phyloP scores from a whole-genome alignment of 768 basidiomycete species.

The Boletus reticuloceps region DNA sequence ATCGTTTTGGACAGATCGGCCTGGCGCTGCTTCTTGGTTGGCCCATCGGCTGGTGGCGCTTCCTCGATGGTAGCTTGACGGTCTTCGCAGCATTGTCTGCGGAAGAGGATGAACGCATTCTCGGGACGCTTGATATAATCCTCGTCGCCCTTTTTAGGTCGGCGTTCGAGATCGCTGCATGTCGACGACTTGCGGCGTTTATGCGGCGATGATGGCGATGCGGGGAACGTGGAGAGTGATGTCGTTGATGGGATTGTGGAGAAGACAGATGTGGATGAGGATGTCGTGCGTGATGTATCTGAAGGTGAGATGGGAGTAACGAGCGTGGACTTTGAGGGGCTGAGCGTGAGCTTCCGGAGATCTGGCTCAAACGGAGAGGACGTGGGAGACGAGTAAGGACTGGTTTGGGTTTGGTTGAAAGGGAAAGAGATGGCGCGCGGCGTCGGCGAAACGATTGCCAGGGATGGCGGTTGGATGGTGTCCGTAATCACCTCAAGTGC shows the following conservation, averaged over 20 bases:
- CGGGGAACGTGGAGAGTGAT: conserved; percentile 32
- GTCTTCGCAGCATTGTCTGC: conserved; percentile 74
- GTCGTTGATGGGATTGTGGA: conserved; percentile 37
- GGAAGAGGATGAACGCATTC: conserved; percentile 84
- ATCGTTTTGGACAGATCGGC: conserved; percentile 81
- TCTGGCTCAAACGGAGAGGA: conserved; percentile 74
- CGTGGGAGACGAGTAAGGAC: conserved; percentile 66
- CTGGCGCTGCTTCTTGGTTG: conserved; percentile 71
- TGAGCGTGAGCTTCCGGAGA: conserved; percentile 45
- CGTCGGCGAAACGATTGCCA: conserved; percentile 60
- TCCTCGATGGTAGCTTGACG: conserved; percentile 57
- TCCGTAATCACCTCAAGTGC: conserved; percentile 78
- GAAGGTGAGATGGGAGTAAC: conserved; percentile 39
- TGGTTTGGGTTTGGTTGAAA: conserved; percentile 39
- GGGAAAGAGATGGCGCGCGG: conserved; percentile 51
- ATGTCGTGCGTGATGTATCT: conserved; percentile 25
- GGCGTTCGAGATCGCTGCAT: conserved; percentile 48
- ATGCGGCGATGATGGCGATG: conserved; percentile 36
- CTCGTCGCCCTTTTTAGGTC: conserved; percentile 65
- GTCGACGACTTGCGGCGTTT: conserved; percentile 53
- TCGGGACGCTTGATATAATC: conserved; percentile 83
- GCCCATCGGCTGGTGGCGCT: conserved; percentile 32
- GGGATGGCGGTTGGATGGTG: conserved; percentile 51
- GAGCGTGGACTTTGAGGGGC: conserved; percentile 41
- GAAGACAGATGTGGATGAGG: conserved; percentile 43